These are phyloP conservation scores for Mycena haematopus DNA, from an alignment of 768 basidiomycete species.

Conservation along the genomic window DNA sequence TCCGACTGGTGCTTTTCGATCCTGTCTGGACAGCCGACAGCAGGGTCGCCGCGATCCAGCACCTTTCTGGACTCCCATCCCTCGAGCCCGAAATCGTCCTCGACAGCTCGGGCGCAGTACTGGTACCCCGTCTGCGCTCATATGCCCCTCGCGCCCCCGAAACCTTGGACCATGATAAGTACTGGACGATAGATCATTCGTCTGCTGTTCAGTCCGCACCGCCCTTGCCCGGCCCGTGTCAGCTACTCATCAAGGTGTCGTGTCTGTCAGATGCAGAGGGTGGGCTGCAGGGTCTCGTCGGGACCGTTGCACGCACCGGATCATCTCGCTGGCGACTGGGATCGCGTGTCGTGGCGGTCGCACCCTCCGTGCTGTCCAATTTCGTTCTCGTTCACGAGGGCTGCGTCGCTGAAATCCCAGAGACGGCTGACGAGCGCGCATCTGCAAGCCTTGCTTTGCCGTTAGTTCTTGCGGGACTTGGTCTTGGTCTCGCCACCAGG, in stretches of 20 bases:
- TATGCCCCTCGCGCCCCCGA: background rate
- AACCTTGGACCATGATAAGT: background rate
- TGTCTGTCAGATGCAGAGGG: constrained; percentile 11
- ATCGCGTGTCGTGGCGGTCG: constrained; percentile 9
- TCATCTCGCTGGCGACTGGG: constrained; percentile 12
- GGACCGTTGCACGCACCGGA: constrained; percentile 3
- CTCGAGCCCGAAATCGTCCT: background rate
- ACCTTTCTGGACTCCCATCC: background rate
- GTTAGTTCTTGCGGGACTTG: background rate
- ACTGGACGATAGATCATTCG: background rate
- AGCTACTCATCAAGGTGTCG: constrained; percentile 12
- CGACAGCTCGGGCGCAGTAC: background rate
- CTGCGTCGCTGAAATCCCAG: background rate
- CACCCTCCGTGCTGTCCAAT: constrained; percentile 3
- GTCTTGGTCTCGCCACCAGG: background rate
- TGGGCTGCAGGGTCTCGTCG: constrained; percentile 14
- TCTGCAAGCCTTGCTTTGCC: background rate
- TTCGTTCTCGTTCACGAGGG: constrained; percentile 3
- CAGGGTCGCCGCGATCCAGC: background rate
- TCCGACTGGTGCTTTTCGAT: background rate
- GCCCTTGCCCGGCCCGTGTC: background rate
- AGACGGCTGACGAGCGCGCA: background rate
- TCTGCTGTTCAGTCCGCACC: background rate
- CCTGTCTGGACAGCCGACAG: background rate
- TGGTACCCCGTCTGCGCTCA: background rate